Evolutionary conservation across 2,329 filamentous ascomycete genomes (phyloP).

Genomic region (Phyllosticta citribraziliensis): DNA sequence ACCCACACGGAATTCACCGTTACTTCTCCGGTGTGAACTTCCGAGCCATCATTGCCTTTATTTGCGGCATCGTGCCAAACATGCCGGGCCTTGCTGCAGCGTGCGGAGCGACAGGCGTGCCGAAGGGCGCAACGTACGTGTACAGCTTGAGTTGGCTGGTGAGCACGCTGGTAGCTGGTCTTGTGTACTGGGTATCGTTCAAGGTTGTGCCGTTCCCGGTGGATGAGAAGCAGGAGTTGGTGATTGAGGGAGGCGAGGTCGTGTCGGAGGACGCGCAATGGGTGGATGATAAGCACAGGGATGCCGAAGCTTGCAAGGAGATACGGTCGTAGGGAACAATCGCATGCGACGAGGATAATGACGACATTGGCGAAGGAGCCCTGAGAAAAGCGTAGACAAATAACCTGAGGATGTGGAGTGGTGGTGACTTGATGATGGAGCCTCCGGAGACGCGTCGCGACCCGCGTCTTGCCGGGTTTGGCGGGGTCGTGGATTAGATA

Average conservation of each 20-base stretch:
- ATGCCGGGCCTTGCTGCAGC: constrained; percentile 14
- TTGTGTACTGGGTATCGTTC: constrained; percentile 10
- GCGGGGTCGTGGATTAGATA: too few species aligned
- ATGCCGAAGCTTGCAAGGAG: neutral
- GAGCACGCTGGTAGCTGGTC: constrained; percentile 5
- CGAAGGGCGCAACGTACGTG: constrained; percentile 9
- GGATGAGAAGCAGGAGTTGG: constrained; percentile 8
- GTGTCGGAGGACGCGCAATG: neutral
- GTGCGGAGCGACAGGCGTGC: constrained; percentile 7
- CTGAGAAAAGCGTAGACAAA: too few species aligned
- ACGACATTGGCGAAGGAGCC: neutral
- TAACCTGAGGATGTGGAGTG: too few species aligned
- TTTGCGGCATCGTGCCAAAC: constrained; percentile 18
- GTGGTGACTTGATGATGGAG: too few species aligned
- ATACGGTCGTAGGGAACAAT: neutral
- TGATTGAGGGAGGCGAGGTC: constrained; percentile 10
- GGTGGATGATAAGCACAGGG: neutral
- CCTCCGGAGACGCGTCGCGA: too few species aligned
- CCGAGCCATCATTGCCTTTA: constrained; percentile 18
- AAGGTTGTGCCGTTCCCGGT: constrained; percentile 9
- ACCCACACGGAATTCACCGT: constrained; percentile 20
- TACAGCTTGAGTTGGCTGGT: constrained; percentile 11
- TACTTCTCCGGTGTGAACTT: constrained; percentile 19
- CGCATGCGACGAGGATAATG: too few species aligned
- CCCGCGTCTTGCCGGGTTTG: too few species aligned